Conservation (phyloP, 169 alveolate species). For the Cystoisospora suis region DNA sequence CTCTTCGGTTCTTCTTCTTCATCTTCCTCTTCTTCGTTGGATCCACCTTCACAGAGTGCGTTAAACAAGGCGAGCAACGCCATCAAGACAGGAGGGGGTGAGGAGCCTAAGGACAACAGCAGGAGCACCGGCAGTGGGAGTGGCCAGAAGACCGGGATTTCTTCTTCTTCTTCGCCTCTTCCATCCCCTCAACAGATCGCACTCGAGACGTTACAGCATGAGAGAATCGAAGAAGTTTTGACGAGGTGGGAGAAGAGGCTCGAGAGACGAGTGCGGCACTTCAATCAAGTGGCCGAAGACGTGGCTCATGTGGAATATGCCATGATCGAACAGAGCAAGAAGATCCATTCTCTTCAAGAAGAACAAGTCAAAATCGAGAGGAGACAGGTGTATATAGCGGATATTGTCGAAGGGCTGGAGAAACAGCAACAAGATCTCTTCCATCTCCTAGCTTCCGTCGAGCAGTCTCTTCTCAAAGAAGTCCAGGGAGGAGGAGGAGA, state of each 20-base stretch:
- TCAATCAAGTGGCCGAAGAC: constrained; percentile 59
- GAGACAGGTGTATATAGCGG: constrained; percentile 55
- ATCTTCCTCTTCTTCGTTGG: no score
- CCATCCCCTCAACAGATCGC: constrained; percentile 65
- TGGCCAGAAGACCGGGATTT: constrained; percentile 51
- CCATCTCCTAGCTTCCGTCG: constrained; percentile 49
- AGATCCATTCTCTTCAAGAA: constrained; percentile 44
- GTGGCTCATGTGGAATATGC: constrained; percentile 61
- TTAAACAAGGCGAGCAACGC: background rate
- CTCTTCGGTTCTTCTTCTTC: no score
- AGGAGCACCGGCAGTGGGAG: no score
- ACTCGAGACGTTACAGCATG: constrained; percentile 64
- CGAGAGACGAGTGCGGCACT: constrained; percentile 58
- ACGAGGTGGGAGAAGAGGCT: constrained; percentile 64
- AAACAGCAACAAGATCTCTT: constrained; percentile 58
- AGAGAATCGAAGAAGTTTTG: constrained; percentile 55
- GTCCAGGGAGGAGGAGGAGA: background rate
- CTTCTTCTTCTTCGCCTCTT: constrained; percentile 13
- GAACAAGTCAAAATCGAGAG: constrained; percentile 61
- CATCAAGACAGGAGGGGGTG: no score
- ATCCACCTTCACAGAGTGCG: no score
- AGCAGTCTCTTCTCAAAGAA: constrained; percentile 25
- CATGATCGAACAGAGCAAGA: constrained; percentile 45
- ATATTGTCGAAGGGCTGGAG: constrained; percentile 56
- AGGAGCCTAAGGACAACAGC: no score